Conservation (phyloP, 495 filamentous ascomycete genomes). For the Amphirosellinia nigrospora region DNA sequence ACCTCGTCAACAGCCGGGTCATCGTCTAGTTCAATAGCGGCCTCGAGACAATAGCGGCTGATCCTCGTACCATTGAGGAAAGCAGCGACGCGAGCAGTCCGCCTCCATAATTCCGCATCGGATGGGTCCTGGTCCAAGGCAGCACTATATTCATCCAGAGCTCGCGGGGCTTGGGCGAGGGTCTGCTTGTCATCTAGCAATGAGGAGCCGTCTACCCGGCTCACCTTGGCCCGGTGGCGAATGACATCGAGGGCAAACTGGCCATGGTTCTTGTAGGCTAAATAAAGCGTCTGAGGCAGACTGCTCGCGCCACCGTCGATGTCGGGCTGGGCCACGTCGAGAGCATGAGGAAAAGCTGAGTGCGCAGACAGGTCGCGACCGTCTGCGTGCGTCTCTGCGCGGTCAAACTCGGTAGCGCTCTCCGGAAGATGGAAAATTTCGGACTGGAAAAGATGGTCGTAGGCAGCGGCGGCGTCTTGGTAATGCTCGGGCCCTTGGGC, state of each 20-base stretch:
- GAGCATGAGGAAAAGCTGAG: slow-evolving; percentile 43
- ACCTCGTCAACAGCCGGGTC: slow-evolving; percentile 70
- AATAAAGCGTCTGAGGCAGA: slow-evolving; percentile 85
- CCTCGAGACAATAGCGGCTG: slow-evolving; percentile 86
- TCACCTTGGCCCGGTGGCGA: slow-evolving; percentile 50
- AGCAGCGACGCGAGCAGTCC: slow-evolving; percentile 76
- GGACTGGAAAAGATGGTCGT: slow-evolving; percentile 81
- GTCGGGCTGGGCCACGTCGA: slow-evolving; percentile 51
- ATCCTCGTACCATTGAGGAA: slow-evolving; percentile 78
- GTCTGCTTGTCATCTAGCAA: slow-evolving; percentile 49
- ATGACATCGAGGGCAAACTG: slow-evolving; percentile 84
- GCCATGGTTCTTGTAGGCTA: slow-evolving; percentile 94
- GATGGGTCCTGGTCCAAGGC: slow-evolving; percentile 90
- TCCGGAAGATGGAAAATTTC: slow-evolving; percentile 94
- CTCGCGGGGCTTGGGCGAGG: slow-evolving; percentile 47
- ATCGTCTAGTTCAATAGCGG: slow-evolving; percentile 86
- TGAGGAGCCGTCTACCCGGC: slow-evolving; percentile 34
- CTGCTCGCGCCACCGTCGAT: slow-evolving; percentile 78
- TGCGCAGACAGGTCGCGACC: slow-evolving; percentile 43
- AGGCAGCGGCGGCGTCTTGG: slow-evolving; percentile 79
- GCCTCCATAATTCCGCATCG: slow-evolving; percentile 93
- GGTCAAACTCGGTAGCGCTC: slow-evolving; percentile 76
- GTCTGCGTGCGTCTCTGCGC: slow-evolving; percentile 67
- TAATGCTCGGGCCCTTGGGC: slow-evolving; percentile 81
- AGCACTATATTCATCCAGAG: slow-evolving; percentile 69